A percentile compares a stretch with the other conserved stretches of the same genome.
Evolutionary conservation across 202 grass and related monocot species (phyloP).

Genomic region (Digitaria exilis): DNA sequence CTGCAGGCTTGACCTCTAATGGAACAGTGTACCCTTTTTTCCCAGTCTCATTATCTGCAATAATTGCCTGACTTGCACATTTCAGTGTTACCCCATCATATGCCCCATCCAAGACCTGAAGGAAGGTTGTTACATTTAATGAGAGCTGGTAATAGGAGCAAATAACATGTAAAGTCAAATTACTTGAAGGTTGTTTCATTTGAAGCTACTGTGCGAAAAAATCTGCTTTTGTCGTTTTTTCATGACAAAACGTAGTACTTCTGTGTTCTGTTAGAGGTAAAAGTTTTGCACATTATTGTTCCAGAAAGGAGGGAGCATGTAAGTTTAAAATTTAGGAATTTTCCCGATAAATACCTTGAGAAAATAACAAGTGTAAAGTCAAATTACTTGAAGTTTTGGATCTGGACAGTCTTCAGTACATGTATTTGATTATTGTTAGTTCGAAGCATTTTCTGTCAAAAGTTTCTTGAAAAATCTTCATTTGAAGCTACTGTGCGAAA

Average conservation of each 20-base stretch:
- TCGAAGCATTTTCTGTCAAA: no score
- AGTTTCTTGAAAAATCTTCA: no score
- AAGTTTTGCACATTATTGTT: background rate
- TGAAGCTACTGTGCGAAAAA: background rate
- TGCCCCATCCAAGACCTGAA: slow-evolving; percentile 75
- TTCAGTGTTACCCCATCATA: slow-evolving; percentile 80
- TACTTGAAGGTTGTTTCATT: no score
- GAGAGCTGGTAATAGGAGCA: background rate
- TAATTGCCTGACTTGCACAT: slow-evolving; percentile 81
- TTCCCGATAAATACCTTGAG: background rate
- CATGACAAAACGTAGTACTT: background rate
- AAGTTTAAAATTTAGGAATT: slow-evolving; percentile 6
- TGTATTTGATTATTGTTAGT: no score
- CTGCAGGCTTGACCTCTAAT: slow-evolving; percentile 85
- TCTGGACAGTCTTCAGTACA: no score
- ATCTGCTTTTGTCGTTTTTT: background rate
- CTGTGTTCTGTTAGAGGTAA: background rate
- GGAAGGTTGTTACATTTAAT: slow-evolving; percentile 11
- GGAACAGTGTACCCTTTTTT: slow-evolving; percentile 72
- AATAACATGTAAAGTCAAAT: background rate
- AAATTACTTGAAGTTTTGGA: no score
- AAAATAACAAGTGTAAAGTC: slow-evolving; percentile 43
- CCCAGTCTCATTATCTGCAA: slow-evolving; percentile 64
- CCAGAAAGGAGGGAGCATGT: background rate
- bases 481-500: background rate